Base-by-base conservation (phyloP, 257 asterid genomes). In the Solanum clarkiae region DNA sequence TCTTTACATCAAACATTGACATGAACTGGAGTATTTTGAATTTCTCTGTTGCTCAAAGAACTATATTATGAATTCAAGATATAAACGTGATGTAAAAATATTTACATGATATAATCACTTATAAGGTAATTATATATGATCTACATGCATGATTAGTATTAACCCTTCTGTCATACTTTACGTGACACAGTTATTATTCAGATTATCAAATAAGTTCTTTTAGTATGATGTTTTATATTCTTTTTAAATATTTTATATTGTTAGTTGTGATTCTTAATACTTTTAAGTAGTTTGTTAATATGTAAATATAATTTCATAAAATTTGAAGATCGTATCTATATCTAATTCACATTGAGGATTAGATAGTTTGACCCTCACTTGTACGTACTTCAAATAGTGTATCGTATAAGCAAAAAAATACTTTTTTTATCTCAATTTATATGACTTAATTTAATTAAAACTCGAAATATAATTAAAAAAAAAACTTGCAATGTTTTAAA, bases 11-110 rank as follows among this genome's bases (percentile, higher is more conserved):
- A 20, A n/a, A 59, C 3, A 20, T 59, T 59, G 29, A 59, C 32
- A 4, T 60, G 1, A 60, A 36, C 0, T 4, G 40, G 40, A 36
- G 40, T 36, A 36, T 6, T 36, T 36, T 36, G 40, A 36, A 36
- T 36, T 36, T 36, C 40, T 29, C 32, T 10, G 7, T n/a, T 42
- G 2, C 13, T 24, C 0, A 63, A 24, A 26, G 0, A 0, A 0
- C 42, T 13, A 63, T 53, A 53, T 53, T 53, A 53, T 7, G 3
- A 65, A 8, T 65, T 65, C 29, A 65, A 6, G 20, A 60, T 57
- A 29, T 2, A 5, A 0, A 16, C 4, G 3, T 10, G 14, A 3
- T 24, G 9, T 62, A 62, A 22, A 62, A 24, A 22, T 24, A 62
- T 11, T 11, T 24, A 24, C 8, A 2, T 62, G 3, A 12, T 60